Evolutionary conservation across 1,284 basidiomycete species (phyloP).

Genomic region (Trichosporon coremiiforme): DNA sequence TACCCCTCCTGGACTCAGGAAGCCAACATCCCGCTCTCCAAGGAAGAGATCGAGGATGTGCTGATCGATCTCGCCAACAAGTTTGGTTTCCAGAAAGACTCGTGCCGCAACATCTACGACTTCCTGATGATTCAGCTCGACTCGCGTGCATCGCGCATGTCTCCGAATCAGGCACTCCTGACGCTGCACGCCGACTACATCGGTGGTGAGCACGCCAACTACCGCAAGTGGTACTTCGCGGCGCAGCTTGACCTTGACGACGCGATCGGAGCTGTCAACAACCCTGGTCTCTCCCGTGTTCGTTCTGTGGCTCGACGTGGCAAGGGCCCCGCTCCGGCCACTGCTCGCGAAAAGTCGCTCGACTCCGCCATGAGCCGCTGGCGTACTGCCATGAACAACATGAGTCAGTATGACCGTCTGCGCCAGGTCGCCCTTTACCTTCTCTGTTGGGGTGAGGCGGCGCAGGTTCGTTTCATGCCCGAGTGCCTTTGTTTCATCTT

Average conservation of each 20-base stretch:
- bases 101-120: conserved; percentile 75
- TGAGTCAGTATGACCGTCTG: conserved; percentile 97
- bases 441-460: conserved; percentile 97
- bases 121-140: conserved; percentile 98
- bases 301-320: conserved; percentile 69
- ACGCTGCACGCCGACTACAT: conserved; percentile 99
- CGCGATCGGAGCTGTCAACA: conserved; percentile 88
- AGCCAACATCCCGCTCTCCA: conserved; percentile 89
- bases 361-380: conserved; percentile 86
- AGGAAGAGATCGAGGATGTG: conserved; percentile 99
- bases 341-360: conserved; percentile 75
- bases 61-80: conserved; percentile 98
- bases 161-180: conserved; percentile 88
- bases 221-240: conserved; percentile 99
- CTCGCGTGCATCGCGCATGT: conserved; percentile 95
- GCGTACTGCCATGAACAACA: conserved; percentile 97
- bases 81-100: conserved; percentile 95
- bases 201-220: conserved; percentile 94
- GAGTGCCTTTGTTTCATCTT: conserved; percentile 99
- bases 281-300: conserved; percentile 82
- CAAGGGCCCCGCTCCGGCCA: conserved; percentile 57
- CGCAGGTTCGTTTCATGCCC: conserved; percentile 96
- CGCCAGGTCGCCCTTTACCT: conserved; percentile 95
- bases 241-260: conserved; percentile 98
- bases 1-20: conserved; percentile 88